Conservation (phyloP, 176 grass and related monocot species). For the Juncus inflexus region DNA sequence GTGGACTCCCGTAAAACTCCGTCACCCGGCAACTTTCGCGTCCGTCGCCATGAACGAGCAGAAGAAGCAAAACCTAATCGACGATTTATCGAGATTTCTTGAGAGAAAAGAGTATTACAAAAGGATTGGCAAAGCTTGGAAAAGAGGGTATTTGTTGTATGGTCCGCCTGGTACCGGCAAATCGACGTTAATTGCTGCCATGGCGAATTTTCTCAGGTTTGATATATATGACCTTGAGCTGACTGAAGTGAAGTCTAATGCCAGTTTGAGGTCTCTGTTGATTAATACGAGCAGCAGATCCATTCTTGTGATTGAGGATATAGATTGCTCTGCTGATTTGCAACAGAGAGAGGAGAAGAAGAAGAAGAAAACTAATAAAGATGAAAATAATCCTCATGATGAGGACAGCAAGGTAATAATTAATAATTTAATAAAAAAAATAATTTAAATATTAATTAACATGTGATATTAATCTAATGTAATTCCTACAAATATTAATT, state of each 20-base stretch:
- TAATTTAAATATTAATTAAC: no score
- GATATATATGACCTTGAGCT: conserved; percentile 88
- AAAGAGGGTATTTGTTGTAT: conserved; percentile 72
- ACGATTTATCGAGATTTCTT: conserved; percentile 58
- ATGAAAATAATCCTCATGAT: conserved; percentile 2
- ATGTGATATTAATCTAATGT: no score
- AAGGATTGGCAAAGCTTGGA: conserved; percentile 83
- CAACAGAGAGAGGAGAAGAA: conserved; percentile 42
- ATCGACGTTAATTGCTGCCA: conserved; percentile 90
- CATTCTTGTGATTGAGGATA: conserved; percentile 82
- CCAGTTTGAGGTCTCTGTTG: conserved; percentile 49
- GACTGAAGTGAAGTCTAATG: conserved; percentile 50
- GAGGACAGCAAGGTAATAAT: conserved; percentile 42
- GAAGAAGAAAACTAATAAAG: conserved; percentile 29
- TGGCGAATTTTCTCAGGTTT: conserved; percentile 73
- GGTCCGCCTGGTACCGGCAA: conserved; percentile 91
- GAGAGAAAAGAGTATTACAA: conserved; percentile 85
- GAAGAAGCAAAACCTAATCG: conserved; percentile 51
- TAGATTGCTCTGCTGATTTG: conserved; percentile 60
- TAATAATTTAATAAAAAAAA: not conserved
- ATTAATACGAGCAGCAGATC: conserved; percentile 52
- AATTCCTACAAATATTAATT: no score
- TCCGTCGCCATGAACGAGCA: conserved; percentile 61
- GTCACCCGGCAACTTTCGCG: conserved; percentile 73
- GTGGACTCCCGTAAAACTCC: conserved; percentile 60